Evolutionary conservation across 106 monocot species (phyloP), one percentile per base, ranked within the genome.

Genomic region (Alisma plantagoaquatica): DNA sequence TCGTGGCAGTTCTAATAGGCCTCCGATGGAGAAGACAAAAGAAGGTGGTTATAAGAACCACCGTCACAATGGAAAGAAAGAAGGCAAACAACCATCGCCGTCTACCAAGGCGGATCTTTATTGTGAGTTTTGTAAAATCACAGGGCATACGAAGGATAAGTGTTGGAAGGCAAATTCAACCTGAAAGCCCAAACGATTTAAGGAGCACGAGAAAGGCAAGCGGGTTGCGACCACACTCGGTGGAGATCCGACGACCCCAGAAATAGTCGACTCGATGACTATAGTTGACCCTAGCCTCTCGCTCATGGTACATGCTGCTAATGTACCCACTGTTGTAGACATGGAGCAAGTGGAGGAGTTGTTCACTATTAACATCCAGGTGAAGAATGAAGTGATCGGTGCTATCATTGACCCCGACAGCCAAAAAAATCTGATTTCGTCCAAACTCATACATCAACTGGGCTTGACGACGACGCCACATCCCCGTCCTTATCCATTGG

Each of bases 311-410:
- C n/a, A n/a, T n/a, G n/a, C n/a, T n/a, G n/a, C n/a, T n/a, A n/a
- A n/a, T n/a, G n/a, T n/a, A n/a, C n/a, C 45, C 4, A 46, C 20
- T 14, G 8, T 19, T 4, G 5, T 0, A 17, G 45, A 46, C 6
- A 46, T 46, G n/a, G n/a, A 17, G 0, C 45, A 10, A 17, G 45
- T 17, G n/a, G 1, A 46, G 45, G 45, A 46, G 45, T 19, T 46
- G n/a, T 46, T 46, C 45, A 46, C 45, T 19, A 17, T 46, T 19
- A 46, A 46, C 45, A 46, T 46, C 45, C 45, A 46, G n/a, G 45
- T 46, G 15, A 46, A 46, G 0, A 10, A 46, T 46, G 45, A 46
- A 19, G 45, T 46, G 17, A 46, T 46, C n/a, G 45, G 45, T 10
- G 45, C 45, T 0, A 1, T 46, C 4, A 4, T 46, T 10, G 45